Evolutionary conservation across 495 filamentous ascomycete species (phyloP).

Genomic region (Aspergillus mulundensis): DNA sequence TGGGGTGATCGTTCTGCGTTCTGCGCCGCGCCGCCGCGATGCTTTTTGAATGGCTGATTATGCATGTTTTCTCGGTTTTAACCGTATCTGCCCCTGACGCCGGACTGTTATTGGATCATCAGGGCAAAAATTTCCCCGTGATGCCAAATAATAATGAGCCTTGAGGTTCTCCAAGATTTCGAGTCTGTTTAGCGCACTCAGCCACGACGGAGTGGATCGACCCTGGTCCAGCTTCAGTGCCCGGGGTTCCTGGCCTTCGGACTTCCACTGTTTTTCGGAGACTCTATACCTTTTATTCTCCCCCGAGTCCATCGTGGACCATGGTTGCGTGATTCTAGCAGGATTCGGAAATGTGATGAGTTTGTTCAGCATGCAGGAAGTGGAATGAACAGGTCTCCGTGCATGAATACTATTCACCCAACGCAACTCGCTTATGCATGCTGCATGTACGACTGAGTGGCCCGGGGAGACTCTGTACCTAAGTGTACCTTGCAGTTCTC

Average conservation of each 20-base stretch:
- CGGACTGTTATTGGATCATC: slow-evolving; percentile 15
- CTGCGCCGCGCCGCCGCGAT: too few relatives aligned
- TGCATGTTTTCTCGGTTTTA: slow-evolving; percentile 5
- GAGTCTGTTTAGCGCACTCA: slow-evolving; percentile 11
- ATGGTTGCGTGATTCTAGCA: not conserved
- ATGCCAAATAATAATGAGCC: too few relatives aligned
- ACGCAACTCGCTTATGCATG: slow-evolving; percentile 10
- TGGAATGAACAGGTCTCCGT: slow-evolving; percentile 6
- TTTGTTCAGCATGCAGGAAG: slow-evolving; percentile 9
- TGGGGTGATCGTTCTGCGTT: slow-evolving; percentile 10
- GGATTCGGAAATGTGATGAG: slow-evolving; percentile 10
- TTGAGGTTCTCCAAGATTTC: slow-evolving; percentile 14
- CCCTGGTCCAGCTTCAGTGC: slow-evolving; percentile 2
- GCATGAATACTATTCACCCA: slow-evolving; percentile 4
- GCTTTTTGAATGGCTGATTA: not conserved
- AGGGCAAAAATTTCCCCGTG: slow-evolving; percentile 7
- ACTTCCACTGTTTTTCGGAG: slow-evolving; percentile 15
- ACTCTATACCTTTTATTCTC: slow-evolving; percentile 1
- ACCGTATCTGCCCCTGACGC: slow-evolving; percentile 8
- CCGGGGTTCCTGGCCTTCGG: slow-evolving; percentile 5
- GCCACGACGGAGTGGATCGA: slow-evolving; percentile 17
- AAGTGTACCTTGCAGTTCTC: slow-evolving; percentile 17
- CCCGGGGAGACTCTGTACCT: slow-evolving; percentile 10
- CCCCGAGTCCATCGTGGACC: slow-evolving; percentile 17
- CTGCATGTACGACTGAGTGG: slow-evolving; percentile 13